Base-by-base conservation (phyloP, 768 basidiomycete genomes). In the Lactarius pseudohatsudake region DNA sequence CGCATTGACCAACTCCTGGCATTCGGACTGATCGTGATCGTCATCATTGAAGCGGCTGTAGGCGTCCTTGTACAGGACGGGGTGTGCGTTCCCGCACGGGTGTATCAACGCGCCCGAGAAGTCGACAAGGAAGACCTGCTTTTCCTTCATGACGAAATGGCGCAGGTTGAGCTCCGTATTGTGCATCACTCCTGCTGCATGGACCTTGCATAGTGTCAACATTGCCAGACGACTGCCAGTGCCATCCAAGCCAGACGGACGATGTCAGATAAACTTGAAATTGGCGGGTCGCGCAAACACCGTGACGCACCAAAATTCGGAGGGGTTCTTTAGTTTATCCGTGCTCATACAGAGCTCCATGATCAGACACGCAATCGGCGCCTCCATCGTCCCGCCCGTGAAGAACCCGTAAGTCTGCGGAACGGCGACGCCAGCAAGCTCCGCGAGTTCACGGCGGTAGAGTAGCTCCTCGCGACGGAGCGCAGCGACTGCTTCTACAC, bases 131-230 rank as follows among this genome's bases (percentile, higher is more conserved):
- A 54, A 61, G 20, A 65, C 64, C 6, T 43, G 53, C 54, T 40
- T 43, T n/a, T 18, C 64, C 59, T 61, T 60, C 64, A 65, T 65
- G 20, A 65, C 64, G 53, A 65, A 65, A 54, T 65, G 64, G 54
- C 59, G 64, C 50, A 60, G 41, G 54, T 65, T 59, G 54, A 55
- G 53, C 32, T 30, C 13, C 16, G 58, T 43, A 32, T 55, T 65
- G 41, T 65, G 64, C 53, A 65, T 43, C 20, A 65, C 16, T 4
- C 64, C 64, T 16, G 54, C 59, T 28, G 38, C 20, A 22, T 65
- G 64, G 10, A 65, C 53, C 56, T 60, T 59, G 30, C 64, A 65
- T 18, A 60, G n/a, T 11, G 64, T 55, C 50, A 65, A 59, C 64
- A 65, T 65, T 28, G 54, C 64, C 15, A 54, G 59, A 36, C 64